Conservation (phyloP, 345 rosid species). For the Hypericum perforatum region DNA sequence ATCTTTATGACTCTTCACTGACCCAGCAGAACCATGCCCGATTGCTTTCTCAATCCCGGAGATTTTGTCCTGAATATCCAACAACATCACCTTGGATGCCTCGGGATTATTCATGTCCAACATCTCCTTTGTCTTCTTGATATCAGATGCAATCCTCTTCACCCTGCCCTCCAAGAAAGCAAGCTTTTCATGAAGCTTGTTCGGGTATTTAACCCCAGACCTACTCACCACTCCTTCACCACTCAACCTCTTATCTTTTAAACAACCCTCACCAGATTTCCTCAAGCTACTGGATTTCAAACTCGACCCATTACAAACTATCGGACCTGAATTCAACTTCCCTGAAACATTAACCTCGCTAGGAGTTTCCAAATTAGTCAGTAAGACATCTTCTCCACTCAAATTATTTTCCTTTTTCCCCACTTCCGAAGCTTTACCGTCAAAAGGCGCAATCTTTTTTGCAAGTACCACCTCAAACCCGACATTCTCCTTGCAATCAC, state of each 20-base stretch:
- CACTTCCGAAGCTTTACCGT: neutral
- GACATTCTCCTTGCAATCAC: constrained; percentile 28
- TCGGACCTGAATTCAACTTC: constrained; percentile 16
- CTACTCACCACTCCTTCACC: constrained; percentile 18
- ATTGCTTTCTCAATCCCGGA: constrained; percentile 80
- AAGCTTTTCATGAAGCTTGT: constrained; percentile 89
- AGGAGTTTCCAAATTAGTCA: constrained; percentile 18
- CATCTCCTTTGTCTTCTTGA: constrained; percentile 88
- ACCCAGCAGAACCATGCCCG: constrained; percentile 34
- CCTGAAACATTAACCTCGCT: constrained; percentile 10
- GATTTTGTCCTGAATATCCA: constrained; percentile 83
- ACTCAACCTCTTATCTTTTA: constrained; percentile 28
- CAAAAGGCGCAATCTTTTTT: constrained; percentile 21
- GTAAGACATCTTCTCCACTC: constrained; percentile 12
- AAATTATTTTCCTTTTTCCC: constrained; percentile 13
- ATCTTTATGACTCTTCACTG: constrained; percentile 21
- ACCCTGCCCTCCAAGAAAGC: constrained; percentile 94
- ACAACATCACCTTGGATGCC: constrained; percentile 54
- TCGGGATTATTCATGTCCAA: constrained; percentile 77
- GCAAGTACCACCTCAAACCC: constrained; percentile 20
- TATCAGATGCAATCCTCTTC: constrained; percentile 84
- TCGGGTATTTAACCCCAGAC: constrained; percentile 32
- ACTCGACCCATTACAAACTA: constrained; percentile 13
- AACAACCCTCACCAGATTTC: constrained; percentile 20
- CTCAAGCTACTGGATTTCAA: constrained; percentile 17